Conservation (phyloP, 129 eudicot genomes). For the Deinandra increscens region DNA sequence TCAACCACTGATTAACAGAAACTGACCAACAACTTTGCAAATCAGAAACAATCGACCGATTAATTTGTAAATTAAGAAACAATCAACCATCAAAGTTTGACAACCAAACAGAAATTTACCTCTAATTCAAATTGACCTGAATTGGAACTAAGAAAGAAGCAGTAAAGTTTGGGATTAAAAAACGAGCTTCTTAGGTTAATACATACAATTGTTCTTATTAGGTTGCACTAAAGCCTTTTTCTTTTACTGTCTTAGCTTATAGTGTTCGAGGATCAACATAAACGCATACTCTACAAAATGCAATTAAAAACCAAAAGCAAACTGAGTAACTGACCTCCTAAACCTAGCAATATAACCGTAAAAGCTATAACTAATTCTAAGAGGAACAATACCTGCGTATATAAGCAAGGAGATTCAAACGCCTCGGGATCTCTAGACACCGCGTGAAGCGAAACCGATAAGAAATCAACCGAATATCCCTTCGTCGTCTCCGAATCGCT, state of each 20-base stretch:
- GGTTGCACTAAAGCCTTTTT: neutral
- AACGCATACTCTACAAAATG: too few relatives aligned
- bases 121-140: neutral
- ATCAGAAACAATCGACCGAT: neutral
- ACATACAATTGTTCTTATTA: too few relatives aligned
- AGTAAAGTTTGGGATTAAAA: neutral
- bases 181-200: neutral
- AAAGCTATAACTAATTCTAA: neutral
- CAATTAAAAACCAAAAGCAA: too few relatives aligned
- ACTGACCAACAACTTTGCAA: neutral
- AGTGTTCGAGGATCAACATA: too few relatives aligned
- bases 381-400: constrained; percentile 59
- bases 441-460: constrained; percentile 82
- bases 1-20: neutral
- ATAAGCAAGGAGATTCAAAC: constrained; percentile 73
- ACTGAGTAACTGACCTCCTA: too few relatives aligned
- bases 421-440: constrained; percentile 83
- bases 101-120: neutral
- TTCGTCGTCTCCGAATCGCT: constrained; percentile 64
- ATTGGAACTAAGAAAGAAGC: neutral
- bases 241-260: neutral
- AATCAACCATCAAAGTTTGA: neutral
- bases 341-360: neutral
- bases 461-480: constrained; percentile 81
- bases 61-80: neutral